Evolutionary conservation across 2,329 filamentous ascomycete species (phyloP).

Genomic region (Curvularia spicifera): DNA sequence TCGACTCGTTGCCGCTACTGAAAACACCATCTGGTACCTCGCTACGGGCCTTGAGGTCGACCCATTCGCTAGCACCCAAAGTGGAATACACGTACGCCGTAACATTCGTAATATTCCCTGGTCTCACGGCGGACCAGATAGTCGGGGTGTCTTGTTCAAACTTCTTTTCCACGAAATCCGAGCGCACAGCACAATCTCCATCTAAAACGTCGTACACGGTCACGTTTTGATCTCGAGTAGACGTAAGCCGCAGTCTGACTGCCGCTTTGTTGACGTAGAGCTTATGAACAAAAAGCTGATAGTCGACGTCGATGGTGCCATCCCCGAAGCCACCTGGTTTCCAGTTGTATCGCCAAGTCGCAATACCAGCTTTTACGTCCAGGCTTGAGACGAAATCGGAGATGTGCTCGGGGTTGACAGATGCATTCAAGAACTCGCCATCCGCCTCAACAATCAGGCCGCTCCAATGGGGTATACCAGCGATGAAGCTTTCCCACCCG

Average conservation of each 20-base stretch:
- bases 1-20: constrained; percentile 62
- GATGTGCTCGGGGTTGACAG: constrained; percentile 64
- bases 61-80: constrained; percentile 54
- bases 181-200: constrained; percentile 70
- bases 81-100: constrained; percentile 66
- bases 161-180: constrained; percentile 64
- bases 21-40: constrained; percentile 58
- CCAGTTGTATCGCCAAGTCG: constrained; percentile 72
- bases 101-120: constrained; percentile 66
- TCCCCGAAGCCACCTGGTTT: constrained; percentile 55
- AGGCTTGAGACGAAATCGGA: constrained; percentile 66
- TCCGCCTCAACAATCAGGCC: constrained; percentile 65
- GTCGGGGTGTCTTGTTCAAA: constrained; percentile 58
- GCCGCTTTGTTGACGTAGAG: constrained; percentile 66
- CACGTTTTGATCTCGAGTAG: constrained; percentile 60
- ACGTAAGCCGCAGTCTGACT: constrained; percentile 65
- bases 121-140: constrained; percentile 71
- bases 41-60: constrained; percentile 53
- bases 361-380: constrained; percentile 67
- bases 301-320: constrained; percentile 64
- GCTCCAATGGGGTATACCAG: constrained; percentile 72
- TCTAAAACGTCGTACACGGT: constrained; percentile 72
- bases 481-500: constrained; percentile 73
- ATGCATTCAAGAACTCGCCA: constrained; percentile 64
- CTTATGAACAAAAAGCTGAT: constrained; percentile 71